Conservation (phyloP, 306 rosid genomes). For the Dalbergia oliveri region DNA sequence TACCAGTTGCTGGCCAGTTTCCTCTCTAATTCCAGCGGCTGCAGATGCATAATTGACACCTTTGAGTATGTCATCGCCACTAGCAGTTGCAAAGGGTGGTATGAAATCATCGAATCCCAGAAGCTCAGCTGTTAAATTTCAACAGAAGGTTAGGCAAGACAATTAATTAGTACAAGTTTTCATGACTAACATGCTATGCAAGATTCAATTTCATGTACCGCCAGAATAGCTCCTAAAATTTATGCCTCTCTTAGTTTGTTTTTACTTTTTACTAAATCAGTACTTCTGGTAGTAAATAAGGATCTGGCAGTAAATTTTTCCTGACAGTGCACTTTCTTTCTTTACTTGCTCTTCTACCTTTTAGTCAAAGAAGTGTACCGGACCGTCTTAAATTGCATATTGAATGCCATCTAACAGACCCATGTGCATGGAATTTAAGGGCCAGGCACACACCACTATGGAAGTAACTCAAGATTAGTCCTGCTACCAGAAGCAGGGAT, state of each 20-base stretch:
- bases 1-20: conserved; percentile 92
- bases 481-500: background rate
- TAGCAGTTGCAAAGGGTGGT: conserved; percentile 63
- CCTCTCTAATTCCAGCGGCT: conserved; percentile 98
- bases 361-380: conserved; percentile 22
- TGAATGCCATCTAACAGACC: conserved; percentile 42
- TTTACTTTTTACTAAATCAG: conserved; percentile 33
- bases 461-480: background rate
- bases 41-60: conserved; percentile 97
- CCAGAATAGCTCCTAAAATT: background rate
- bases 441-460: conserved; percentile 28
- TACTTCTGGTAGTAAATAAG: background rate
- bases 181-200: conserved; percentile 18
- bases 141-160: conserved; percentile 18
- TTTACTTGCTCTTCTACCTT: conserved; percentile 5
- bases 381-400: conserved; percentile 41
- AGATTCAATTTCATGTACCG: background rate
- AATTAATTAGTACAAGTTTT: background rate
- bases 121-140: conserved; percentile 60
- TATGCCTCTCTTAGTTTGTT: background rate
- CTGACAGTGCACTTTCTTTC: conserved; percentile 20
- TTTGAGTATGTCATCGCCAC: conserved; percentile 67
- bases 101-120: conserved; percentile 66
- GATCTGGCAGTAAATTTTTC: conserved; percentile 36
- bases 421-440: conserved; percentile 53